Evolutionary conservation across 805 yeast species (phyloP).

Genomic region (Kodamaea leandrae): DNA sequence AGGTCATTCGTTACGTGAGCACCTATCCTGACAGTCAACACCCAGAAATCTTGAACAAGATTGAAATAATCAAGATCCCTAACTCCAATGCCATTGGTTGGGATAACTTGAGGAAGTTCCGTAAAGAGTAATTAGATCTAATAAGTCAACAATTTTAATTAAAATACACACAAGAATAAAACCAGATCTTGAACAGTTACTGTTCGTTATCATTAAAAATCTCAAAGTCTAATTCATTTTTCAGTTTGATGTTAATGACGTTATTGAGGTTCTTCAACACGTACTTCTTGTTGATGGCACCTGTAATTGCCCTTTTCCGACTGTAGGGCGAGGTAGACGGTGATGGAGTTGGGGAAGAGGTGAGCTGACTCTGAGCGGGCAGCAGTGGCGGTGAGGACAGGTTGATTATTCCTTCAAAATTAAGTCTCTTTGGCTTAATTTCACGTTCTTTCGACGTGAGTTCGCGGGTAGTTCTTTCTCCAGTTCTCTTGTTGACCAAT

Average conservation of each 20-base stretch:
- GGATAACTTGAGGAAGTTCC: conserved; percentile 41
- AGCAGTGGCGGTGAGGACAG: conserved; percentile 7
- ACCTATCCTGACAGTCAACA: conserved; percentile 29
- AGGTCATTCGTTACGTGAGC: conserved; percentile 32
- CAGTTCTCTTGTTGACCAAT: conserved; percentile 41
- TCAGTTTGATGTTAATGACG: conserved; percentile 12
- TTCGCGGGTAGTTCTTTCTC: conserved; percentile 29
- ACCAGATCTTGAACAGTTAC: neutral
- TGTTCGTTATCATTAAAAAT: conserved; percentile 10
- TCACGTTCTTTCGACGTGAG: conserved; percentile 29
- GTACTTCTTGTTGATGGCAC: conserved; percentile 12
- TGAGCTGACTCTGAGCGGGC: conserved; percentile 5
- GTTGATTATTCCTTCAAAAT: conserved; percentile 19
- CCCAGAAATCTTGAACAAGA: conserved; percentile 34
- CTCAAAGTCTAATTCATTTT: conserved; percentile 13
- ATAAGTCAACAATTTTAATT: too few relatives aligned
- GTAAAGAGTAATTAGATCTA: conserved; percentile 7
- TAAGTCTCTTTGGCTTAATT: conserved; percentile 39
- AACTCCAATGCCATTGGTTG: conserved; percentile 43
- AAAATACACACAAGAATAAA: conserved; percentile 1
- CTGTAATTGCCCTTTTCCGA: conserved; percentile 7
- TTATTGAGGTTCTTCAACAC: conserved; percentile 12
- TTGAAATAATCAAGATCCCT: conserved; percentile 42
- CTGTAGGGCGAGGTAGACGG: conserved; percentile 8
- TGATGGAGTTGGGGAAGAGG: conserved; percentile 8